Conservation (phyloP, 805 yeast genomes). For the Yarrowia sp. region DNA sequence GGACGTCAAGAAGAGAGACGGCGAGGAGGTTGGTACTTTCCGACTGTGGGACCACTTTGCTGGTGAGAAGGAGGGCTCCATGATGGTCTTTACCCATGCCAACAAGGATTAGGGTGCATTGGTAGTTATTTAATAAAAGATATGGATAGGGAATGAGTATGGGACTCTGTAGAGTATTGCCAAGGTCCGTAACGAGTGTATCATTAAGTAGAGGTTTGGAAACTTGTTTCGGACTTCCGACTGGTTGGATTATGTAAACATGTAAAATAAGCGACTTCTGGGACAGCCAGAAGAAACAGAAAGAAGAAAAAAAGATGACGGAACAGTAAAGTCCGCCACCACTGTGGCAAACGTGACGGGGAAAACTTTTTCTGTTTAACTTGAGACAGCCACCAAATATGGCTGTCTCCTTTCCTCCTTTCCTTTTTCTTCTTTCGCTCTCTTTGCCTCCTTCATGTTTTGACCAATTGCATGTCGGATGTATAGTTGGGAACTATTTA, state of each 20-base stretch:
- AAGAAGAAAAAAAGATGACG: too few species aligned
- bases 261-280: too few species aligned
- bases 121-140: neutral
- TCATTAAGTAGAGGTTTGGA: too few species aligned
- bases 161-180: too few species aligned
- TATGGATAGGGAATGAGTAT: neutral
- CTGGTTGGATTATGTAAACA: too few species aligned
- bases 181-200: too few species aligned
- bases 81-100: slow-evolving; percentile 21
- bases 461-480: slow-evolving; percentile 10
- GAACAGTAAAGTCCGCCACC: too few species aligned
- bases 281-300: too few species aligned
- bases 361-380: neutral
- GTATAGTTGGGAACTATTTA: neutral
- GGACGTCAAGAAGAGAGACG: slow-evolving; percentile 24
- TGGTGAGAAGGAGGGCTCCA: slow-evolving; percentile 28
- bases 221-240: too few species aligned
- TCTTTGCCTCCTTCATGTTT: neutral
- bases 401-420: too few species aligned
- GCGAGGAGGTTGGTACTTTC: slow-evolving; percentile 25
- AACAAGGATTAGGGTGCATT: slow-evolving; percentile 18
- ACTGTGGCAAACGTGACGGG: too few species aligned
- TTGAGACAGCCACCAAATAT: neutral
- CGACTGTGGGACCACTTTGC: slow-evolving; percentile 30
- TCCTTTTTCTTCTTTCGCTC: neutral